Percentiles rank a stretch among this genome's conserved stretches.
phyloP scores from a whole-genome alignment of 164 flowering plant genomes.

The Cinnamomum chago region DNA sequence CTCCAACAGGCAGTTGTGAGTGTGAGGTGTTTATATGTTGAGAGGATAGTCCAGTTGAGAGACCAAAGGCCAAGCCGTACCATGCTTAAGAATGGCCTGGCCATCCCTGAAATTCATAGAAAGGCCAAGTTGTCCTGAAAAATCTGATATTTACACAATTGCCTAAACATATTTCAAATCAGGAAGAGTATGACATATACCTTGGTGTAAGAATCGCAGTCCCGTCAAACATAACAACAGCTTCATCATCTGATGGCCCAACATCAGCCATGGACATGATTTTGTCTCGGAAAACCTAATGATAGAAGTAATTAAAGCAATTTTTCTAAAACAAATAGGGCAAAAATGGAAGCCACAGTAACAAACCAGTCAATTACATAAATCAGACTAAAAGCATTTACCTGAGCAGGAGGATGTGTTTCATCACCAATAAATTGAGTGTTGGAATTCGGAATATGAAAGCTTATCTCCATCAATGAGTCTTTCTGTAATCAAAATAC shows the following conservation, averaged over 20 bases:
- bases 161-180: neutral
- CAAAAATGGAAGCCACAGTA: neutral
- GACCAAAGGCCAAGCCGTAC: no score
- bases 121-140: no score
- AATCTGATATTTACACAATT: no score
- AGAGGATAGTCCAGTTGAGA: no score
- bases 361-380: neutral
- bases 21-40: no score
- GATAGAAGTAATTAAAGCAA: neutral
- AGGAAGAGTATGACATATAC: conserved; percentile 24
- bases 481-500: conserved; percentile 64
- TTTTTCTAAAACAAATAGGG: neutral
- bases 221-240: conserved; percentile 90
- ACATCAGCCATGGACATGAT: conserved; percentile 90
- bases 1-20: no score
- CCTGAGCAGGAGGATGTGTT: conserved; percentile 87
- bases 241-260: conserved; percentile 78
- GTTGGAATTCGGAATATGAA: conserved; percentile 86
- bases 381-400: conserved; percentile 14
- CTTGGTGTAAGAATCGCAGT: conserved; percentile 97
- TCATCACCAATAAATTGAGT: conserved; percentile 97
- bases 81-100: no score
- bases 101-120: no score
- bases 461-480: conserved; percentile 92
- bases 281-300: conserved; percentile 82